These are phyloP conservation scores for Aspergillus carbonarius DNA, from an alignment of 2,329 filamentous ascomycete species.

Conservation along the genomic window DNA sequence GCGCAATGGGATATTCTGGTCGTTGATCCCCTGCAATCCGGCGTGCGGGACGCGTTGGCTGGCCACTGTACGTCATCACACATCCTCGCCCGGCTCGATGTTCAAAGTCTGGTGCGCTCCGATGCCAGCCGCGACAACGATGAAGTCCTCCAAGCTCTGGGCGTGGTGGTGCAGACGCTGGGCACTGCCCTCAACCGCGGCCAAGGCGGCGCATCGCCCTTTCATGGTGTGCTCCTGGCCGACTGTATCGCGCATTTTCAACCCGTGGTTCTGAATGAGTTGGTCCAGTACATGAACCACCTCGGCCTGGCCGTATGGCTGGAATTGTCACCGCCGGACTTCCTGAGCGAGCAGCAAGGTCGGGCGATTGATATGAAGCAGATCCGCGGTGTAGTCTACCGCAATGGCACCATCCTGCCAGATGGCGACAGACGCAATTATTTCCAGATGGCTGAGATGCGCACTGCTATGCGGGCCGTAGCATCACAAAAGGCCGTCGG, in stretches of 20 bases:
- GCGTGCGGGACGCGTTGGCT: constrained; percentile 28
- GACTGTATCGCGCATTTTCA: constrained; percentile 30
- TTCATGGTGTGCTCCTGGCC: constrained; percentile 38
- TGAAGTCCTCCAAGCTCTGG: constrained; percentile 8
- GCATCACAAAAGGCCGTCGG: constrained; percentile 18
- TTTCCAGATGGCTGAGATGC: constrained; percentile 37
- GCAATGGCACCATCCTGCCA: constrained; percentile 33
- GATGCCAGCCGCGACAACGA: constrained; percentile 6
- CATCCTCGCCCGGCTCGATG: constrained; percentile 12
- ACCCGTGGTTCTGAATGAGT: constrained; percentile 25
- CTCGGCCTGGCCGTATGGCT: constrained; percentile 39
- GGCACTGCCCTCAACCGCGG: constrained; percentile 3
- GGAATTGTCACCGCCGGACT: constrained; percentile 34
- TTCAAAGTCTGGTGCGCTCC: constrained; percentile 3
- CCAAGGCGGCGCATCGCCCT: constrained; percentile 11
- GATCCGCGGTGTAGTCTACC: constrained; percentile 29
- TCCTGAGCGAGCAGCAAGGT: constrained; percentile 24
- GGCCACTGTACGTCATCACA: constrained; percentile 1
- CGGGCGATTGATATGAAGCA: constrained; percentile 23
- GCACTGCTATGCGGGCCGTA: constrained; percentile 15
- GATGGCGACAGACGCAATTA: constrained; percentile 34
- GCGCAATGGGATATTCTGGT: constrained; percentile 36
- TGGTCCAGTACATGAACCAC: constrained; percentile 29
- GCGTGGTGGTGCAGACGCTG: background rate
- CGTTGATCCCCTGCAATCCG: constrained; percentile 33